A percentile compares a stretch with the other conserved stretches of the same genome.
Evolutionary conservation across 1,139 yeast genomes (phyloP).

Genomic region (Zygoascus sp.): DNA sequence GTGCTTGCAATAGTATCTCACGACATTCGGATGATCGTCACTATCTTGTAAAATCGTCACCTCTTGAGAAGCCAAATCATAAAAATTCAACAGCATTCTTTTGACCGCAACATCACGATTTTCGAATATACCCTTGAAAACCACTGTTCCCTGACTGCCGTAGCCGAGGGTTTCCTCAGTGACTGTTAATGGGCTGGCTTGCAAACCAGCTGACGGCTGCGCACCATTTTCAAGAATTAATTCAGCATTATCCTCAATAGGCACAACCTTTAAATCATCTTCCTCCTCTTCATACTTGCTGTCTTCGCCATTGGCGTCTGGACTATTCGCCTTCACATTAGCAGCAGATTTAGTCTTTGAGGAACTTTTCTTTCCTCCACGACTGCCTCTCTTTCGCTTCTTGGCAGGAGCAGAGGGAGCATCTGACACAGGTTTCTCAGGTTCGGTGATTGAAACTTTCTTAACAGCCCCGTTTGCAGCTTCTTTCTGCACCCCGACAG

Average conservation of each 20-base stretch:
- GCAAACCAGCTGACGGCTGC: conserved; percentile 13
- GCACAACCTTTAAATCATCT: conserved; percentile 13
- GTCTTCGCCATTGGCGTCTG: conserved; percentile 8
- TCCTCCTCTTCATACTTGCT: conserved; percentile 10
- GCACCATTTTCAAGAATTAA: conserved; percentile 8
- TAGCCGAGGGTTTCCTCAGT: conserved; percentile 79
- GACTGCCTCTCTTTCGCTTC: conserved; percentile 75
- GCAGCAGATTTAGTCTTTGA: conserved; percentile 38
- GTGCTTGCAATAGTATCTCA: conserved; percentile 88
- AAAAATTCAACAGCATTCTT: conserved; percentile 86
- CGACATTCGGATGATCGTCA: conserved; percentile 94
- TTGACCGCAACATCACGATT: conserved; percentile 94
- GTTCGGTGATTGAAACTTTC: conserved; percentile 19
- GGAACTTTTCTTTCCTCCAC: conserved; percentile 62
- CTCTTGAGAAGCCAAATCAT: conserved; percentile 94
- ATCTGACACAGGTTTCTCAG: conserved; percentile 5
- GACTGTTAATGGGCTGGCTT: conserved; percentile 51
- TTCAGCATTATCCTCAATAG: conserved; percentile 13
- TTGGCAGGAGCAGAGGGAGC: conserved; percentile 24
- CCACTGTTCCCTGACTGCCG: conserved; percentile 97
- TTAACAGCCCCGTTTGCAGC: not conserved
- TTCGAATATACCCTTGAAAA: conserved; percentile 84
- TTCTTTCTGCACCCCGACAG: not conserved
- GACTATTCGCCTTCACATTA: conserved; percentile 9
- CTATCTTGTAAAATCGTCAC: conserved; percentile 83